phyloP scores from a whole-genome alignment of 768 basidiomycete species.

The Psilocybe cyanescens region DNA sequence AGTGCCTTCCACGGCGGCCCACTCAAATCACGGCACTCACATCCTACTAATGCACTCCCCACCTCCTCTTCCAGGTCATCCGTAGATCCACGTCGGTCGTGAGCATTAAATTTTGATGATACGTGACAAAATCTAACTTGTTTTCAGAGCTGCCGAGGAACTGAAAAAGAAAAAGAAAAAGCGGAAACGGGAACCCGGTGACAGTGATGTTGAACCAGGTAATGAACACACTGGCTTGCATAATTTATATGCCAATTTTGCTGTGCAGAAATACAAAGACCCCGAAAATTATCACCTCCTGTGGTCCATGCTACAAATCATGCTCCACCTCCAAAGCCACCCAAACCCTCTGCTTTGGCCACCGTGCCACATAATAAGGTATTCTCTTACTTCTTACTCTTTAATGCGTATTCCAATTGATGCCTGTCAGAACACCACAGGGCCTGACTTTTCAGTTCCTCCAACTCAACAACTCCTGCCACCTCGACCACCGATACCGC shows the following conservation, averaged over 20 bases:
- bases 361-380: slow-evolving; percentile 56
- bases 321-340: slow-evolving; percentile 52
- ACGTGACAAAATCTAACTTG: slow-evolving; percentile 10
- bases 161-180: slow-evolving; percentile 84
- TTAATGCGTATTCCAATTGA: not conserved
- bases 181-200: slow-evolving; percentile 75
- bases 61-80: slow-evolving; percentile 57
- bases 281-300: slow-evolving; percentile 64
- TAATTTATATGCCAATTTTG: slow-evolving; percentile 5
- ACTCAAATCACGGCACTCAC: slow-evolving; percentile 52
- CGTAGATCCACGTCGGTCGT: slow-evolving; percentile 67
- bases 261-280: slow-evolving; percentile 50
- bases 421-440: slow-evolving; percentile 30
- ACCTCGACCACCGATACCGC: slow-evolving; percentile 63
- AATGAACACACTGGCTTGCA: slow-evolving; percentile 19
- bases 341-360: slow-evolving; percentile 51
- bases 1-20: slow-evolving; percentile 34
- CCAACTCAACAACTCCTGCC: slow-evolving; percentile 52
- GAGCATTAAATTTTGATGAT: slow-evolving; percentile 27
- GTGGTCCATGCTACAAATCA: slow-evolving; percentile 40
- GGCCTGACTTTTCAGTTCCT: slow-evolving; percentile 70
- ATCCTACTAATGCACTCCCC: slow-evolving; percentile 46
- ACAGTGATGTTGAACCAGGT: slow-evolving; percentile 74
- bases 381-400: slow-evolving; percentile 17
- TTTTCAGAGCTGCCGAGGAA: slow-evolving; percentile 45